These are phyloP conservation scores for Spiraea crenata DNA, from an alignment of 331 rosid species.

Conservation along the genomic window DNA sequence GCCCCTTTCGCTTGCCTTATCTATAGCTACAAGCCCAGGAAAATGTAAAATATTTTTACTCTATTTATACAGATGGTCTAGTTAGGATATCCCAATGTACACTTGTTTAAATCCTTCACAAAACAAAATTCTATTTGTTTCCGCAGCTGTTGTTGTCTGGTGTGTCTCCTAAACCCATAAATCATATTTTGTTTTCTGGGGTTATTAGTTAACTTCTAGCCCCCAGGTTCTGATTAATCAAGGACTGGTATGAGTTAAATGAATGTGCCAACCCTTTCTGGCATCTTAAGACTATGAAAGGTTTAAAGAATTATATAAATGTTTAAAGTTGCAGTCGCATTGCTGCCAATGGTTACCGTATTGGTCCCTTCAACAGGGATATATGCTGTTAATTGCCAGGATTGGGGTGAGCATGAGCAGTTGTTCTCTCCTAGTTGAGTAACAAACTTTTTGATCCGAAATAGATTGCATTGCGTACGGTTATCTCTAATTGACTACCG, in stretches of 20 bases:
- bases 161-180: neutral
- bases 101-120: neutral
- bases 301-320: neutral
- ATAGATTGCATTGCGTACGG: too few relatives aligned
- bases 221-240: slow-evolving; percentile 12
- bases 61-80: neutral
- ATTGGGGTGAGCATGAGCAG: too few relatives aligned
- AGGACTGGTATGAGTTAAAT: neutral
- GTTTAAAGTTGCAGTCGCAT: neutral
- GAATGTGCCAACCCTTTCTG: neutral
- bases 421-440: too few relatives aligned
- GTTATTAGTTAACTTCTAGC: neutral
- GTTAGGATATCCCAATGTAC: slow-evolving; percentile 11
- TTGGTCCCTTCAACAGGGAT: neutral
- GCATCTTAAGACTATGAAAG: slow-evolving; percentile 3
- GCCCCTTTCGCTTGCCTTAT: too few relatives aligned
- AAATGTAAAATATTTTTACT: too few relatives aligned
- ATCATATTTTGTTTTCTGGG: neutral
- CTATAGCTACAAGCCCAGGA: too few relatives aligned
- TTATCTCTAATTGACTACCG: too few relatives aligned
- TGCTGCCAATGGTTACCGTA: neutral
- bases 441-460: too few relatives aligned
- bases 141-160: neutral
- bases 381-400: too few relatives aligned
- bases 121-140: slow-evolving; percentile 1